Base-by-base conservation (phyloP, 495 filamentous ascomycete species). In the Hypoxylon lenormandii region DNA sequence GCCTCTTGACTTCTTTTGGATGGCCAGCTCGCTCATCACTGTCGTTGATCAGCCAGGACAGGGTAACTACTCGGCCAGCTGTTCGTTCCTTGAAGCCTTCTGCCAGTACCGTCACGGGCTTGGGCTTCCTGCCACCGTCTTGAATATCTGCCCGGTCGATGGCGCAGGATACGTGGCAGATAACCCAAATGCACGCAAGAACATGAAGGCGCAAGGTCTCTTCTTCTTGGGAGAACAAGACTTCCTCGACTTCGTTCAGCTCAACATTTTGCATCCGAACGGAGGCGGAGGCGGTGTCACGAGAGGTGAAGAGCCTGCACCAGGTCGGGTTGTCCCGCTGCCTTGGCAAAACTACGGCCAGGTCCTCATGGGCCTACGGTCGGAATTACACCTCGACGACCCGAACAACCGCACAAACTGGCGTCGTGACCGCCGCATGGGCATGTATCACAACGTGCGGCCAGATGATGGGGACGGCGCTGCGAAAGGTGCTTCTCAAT, bases 21-120 rank as follows among this genome's bases (percentile, higher is more conserved):
- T 83, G 19, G 66, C 80, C 1, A 78, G 74, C 48, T 85, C 82
- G 4, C 16, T 78, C 1, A 60, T 73, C 4, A 76, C 73, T 5
- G 56, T 80, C 5, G 60, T 77, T 6, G 82, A 80, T 7, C 70
- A 79, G 8, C 47, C 68, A 0, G 76, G 78, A 12, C 80, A 86
- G 64, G 72, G 72, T 43, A 83, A 83, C 69, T 87, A 86, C 62
- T 64, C 66, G 5, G 81, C 82, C 1, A 80, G 68, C 12, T 80
- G 76, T 51, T 66, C 73, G 2, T 86, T 80, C 63, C 73, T 83
- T 33, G 84, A 85, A 38, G 74, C 81, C 8, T 80, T 87, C 49
- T 72, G 74, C 18, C 73, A 67, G 11, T 83, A 83, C 66, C 80
- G 84, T 0, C 74, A 77, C 40, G 48, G 51, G 0, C 75, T 77